These are phyloP conservation scores for Plasmodium vinckei DNA, from an alignment of 169 alveolate species.

Conservation along the genomic window DNA sequence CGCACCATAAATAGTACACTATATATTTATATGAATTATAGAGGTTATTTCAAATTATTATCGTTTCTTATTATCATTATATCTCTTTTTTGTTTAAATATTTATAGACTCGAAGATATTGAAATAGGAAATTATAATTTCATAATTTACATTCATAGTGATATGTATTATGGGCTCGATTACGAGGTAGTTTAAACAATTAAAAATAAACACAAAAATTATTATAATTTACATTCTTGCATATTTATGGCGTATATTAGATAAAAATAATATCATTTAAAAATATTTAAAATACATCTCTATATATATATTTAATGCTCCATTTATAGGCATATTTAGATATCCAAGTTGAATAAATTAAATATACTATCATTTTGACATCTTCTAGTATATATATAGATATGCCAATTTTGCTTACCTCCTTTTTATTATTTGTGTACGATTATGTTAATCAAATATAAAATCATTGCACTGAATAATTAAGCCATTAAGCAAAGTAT, in stretches of 20 bases:
- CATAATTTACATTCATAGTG: conserved; percentile 37
- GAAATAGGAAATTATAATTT: conserved; percentile 39
- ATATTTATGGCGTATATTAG: background rate
- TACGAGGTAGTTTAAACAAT: conserved; percentile 30
- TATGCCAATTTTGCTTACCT: background rate
- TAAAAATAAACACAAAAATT: background rate
- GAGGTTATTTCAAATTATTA: background rate
- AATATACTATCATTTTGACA: no score
- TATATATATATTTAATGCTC: background rate
- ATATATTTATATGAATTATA: background rate
- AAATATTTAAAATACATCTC: background rate
- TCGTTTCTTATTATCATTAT: background rate
- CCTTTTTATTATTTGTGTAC: background rate
- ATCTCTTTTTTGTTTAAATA: conserved; percentile 19
- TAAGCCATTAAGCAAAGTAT: no score
- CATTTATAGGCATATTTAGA: conserved; percentile 24
- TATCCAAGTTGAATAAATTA: conserved; percentile 35
- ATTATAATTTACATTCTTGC: no score
- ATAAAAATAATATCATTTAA: background rate
- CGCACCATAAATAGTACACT: background rate
- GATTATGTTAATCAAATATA: no score
- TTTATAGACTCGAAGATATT: conserved; percentile 41
- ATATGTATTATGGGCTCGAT: conserved; percentile 59
- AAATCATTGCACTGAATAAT: no score
- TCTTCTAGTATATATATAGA: background rate